Percentiles rank a stretch among this genome's conserved stretches.
Conservation (phyloP, 139 green algal species). For the Chlamydomonas eustigma region DNA sequence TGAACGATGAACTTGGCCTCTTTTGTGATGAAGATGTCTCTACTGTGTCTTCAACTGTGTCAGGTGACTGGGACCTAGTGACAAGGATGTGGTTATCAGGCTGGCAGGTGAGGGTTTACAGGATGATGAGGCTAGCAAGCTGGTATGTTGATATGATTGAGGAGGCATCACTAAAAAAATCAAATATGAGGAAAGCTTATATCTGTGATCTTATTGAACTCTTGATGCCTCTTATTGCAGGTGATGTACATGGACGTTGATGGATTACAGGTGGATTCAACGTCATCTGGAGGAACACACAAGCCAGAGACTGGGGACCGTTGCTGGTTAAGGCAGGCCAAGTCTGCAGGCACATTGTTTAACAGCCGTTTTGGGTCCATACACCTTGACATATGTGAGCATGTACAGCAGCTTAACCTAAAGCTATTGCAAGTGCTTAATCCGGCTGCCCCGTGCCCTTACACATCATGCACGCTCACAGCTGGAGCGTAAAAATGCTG, state of each 20-base stretch:
- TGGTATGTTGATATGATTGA: too few relatives aligned
- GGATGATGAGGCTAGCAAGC: too few relatives aligned
- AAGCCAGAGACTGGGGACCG: not conserved
- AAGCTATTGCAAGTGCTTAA: not conserved
- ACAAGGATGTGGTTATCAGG: constrained; percentile 5
- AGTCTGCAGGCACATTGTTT: not conserved
- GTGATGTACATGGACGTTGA: not conserved
- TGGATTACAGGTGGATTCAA: not conserved
- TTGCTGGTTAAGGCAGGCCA: not conserved
- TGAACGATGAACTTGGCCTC: too few relatives aligned
- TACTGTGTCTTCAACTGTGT: not conserved
- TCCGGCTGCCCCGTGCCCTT: not conserved
- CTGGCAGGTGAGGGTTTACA: not conserved
- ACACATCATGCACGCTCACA: not conserved
- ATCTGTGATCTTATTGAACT: too few relatives aligned
- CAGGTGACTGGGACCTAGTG: constrained; percentile 8
- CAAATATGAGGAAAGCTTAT: too few relatives aligned
- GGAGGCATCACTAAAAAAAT: too few relatives aligned
- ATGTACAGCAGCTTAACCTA: not conserved
- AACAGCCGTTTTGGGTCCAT: not conserved
- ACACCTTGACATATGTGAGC: not conserved
- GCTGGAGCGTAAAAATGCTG: too few relatives aligned
- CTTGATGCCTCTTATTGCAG: too few relatives aligned
- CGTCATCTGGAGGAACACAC: not conserved
- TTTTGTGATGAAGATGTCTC: too few relatives aligned